Evolutionary conservation across 768 basidiomycete species (phyloP).

Genomic region (Lactarius vividus): DNA sequence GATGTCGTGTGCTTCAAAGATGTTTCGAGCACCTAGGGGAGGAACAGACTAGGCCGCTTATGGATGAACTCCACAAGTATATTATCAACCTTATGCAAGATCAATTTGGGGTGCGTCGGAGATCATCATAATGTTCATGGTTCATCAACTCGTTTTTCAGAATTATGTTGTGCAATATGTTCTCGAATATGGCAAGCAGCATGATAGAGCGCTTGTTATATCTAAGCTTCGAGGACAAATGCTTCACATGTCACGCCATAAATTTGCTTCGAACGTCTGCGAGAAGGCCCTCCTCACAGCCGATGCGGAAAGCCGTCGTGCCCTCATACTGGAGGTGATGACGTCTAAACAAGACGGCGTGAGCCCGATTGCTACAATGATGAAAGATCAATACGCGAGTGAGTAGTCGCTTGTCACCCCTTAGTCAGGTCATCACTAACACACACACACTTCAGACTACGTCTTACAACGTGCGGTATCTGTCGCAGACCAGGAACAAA

Average conservation of each 20-base stretch:
- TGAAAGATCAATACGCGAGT: conserved; percentile 92
- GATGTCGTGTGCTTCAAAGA: conserved; percentile 92
- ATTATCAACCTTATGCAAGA: conserved; percentile 78
- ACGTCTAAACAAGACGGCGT: conserved; percentile 59
- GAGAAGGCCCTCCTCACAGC: conserved; percentile 82
- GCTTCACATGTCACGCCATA: conserved; percentile 76
- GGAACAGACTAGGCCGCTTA: conserved; percentile 60
- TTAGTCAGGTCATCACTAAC: conserved; percentile 9
- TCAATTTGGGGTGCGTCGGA: conserved; percentile 76
- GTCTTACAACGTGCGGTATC: conserved; percentile 78
- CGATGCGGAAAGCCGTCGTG: conserved; percentile 58
- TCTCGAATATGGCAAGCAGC: conserved; percentile 70
- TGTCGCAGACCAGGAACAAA: conserved; percentile 70
- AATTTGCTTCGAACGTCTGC: conserved; percentile 94
- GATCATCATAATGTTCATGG: background rate
- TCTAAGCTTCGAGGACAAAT: conserved; percentile 73
- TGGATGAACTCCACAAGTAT: conserved; percentile 80
- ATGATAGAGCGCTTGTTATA: conserved; percentile 68
- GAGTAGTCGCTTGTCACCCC: conserved; percentile 35
- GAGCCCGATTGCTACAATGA: conserved; percentile 63
- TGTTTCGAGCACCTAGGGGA: conserved; percentile 83
- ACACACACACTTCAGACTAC: conserved; percentile 53
- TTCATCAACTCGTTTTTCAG: conserved; percentile 39
- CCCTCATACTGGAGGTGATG: conserved; percentile 82
- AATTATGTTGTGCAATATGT: conserved; percentile 97